A percentile compares a stretch with the other conserved stretches of the same genome.
Conservation (phyloP, 805 yeast species). For the Debaryomyces maramus region DNA sequence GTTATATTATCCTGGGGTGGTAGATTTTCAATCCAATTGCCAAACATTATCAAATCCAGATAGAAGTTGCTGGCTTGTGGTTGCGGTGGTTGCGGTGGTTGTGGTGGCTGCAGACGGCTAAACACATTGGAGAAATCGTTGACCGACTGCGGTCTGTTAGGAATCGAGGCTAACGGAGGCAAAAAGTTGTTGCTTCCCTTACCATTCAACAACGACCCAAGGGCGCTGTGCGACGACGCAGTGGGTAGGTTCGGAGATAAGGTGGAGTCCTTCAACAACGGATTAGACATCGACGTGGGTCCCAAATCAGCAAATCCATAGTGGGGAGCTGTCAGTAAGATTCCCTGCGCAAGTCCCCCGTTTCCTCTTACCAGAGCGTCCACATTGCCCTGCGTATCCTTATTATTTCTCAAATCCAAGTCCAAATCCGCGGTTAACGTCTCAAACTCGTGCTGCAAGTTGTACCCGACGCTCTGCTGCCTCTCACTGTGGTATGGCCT, state of each 20-base stretch:
- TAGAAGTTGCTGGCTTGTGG: constrained; percentile 35
- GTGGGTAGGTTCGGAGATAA: constrained; percentile 19
- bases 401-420: constrained; percentile 35
- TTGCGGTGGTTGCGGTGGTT: constrained; percentile 14
- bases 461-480: constrained; percentile 46
- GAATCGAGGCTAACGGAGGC: constrained; percentile 27
- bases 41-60: constrained; percentile 50
- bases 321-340: constrained; percentile 16
- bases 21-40: constrained; percentile 52
- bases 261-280: constrained; percentile 21
- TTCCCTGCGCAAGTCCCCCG: constrained; percentile 4
- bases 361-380: constrained; percentile 1
- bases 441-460: constrained; percentile 48
- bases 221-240: constrained; percentile 17
- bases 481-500: constrained; percentile 16
- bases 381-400: constrained; percentile 9
- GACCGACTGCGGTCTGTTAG: constrained; percentile 44
- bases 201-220: constrained; percentile 26
- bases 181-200: constrained; percentile 20
- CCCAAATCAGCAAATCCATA: constrained; percentile 11
- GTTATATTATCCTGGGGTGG: constrained; percentile 52
- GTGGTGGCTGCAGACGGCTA: constrained; percentile 13
- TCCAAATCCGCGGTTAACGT: constrained; percentile 48
- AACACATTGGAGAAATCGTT: constrained; percentile 35
- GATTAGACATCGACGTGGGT: constrained; percentile 7